A percentile compares a stretch with the other conserved stretches of the same genome.
phyloP scores from a whole-genome alignment of 2,329 filamentous ascomycete species.

The Trichoderma atroviride region DNA sequence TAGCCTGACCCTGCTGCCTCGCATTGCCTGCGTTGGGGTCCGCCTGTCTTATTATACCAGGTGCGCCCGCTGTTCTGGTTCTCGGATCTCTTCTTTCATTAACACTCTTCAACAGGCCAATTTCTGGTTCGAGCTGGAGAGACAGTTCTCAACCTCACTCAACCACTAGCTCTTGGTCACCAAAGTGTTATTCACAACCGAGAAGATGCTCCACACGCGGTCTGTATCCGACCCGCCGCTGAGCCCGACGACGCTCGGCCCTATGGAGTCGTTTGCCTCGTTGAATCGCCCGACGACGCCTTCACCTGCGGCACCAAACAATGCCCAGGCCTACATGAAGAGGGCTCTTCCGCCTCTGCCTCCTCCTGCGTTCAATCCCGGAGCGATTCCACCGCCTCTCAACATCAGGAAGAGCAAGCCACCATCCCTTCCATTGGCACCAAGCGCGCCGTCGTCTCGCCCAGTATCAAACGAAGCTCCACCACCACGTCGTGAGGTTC shows the following conservation, averaged over 20 bases:
- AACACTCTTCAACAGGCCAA: constrained; percentile 10
- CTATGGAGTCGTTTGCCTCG: neutral
- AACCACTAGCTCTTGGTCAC: neutral
- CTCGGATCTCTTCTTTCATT: constrained; percentile 11
- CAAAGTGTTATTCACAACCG: neutral
- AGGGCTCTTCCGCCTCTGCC: constrained; percentile 21
- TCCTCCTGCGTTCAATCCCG: neutral
- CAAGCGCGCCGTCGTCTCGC: neutral
- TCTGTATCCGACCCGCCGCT: constrained; percentile 18
- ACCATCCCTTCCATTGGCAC: neutral
- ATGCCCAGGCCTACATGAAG: constrained; percentile 12
- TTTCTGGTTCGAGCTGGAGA: constrained; percentile 9
- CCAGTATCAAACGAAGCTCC: neutral
- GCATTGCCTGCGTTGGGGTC: constrained; percentile 12
- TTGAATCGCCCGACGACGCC: constrained; percentile 7
- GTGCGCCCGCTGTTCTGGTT: constrained; percentile 13
- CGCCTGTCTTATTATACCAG: constrained; percentile 21
- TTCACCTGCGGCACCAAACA: constrained; percentile 3
- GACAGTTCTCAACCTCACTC: neutral
- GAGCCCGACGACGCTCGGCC: neutral
- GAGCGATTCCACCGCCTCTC: constrained; percentile 19
- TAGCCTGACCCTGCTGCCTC: constrained; percentile 17
- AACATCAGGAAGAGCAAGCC: constrained; percentile 23
- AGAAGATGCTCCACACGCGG: constrained; percentile 17
- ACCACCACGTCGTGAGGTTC: neutral